Evolutionary conservation across 768 basidiomycete genomes (phyloP).

Genomic region (Cyathus striatus): DNA sequence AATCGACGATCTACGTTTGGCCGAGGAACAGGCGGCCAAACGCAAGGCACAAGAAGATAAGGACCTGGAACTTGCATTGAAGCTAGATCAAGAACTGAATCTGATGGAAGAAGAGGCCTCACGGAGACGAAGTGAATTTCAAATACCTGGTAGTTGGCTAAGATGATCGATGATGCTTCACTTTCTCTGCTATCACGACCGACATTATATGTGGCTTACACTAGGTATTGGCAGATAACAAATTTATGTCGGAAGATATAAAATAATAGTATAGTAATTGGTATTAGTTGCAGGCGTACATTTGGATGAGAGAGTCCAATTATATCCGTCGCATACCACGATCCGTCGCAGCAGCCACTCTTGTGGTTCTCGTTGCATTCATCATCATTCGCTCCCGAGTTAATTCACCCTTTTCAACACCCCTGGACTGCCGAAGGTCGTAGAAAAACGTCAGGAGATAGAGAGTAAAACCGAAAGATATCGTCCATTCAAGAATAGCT

Average conservation of each 20-base stretch:
- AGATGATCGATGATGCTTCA: no score
- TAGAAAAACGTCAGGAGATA: constrained; percentile 70
- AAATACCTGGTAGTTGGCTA: no score
- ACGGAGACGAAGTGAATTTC: no score
- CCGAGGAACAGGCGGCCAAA: constrained; percentile 32
- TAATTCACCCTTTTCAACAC: constrained; percentile 43
- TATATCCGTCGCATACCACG: constrained; percentile 5
- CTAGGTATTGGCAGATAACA: neutral
- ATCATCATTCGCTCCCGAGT: constrained; percentile 20
- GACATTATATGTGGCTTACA: no score
- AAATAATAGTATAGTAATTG: neutral
- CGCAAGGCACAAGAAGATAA: constrained; percentile 34
- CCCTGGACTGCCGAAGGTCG: constrained; percentile 62
- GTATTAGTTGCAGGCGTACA: no score
- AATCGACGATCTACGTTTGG: constrained; percentile 24
- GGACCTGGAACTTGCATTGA: constrained; percentile 45
- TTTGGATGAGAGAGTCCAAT: neutral
- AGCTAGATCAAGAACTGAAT: constrained; percentile 54
- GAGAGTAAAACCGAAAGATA: constrained; percentile 67
- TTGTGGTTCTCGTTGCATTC: no score
- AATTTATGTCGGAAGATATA: neutral
- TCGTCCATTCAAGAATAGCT: constrained; percentile 74
- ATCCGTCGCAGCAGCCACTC: no score
- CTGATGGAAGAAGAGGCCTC: constrained; percentile 8
- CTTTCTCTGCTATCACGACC: no score